phyloP scores from a whole-genome alignment of 2,329 filamentous ascomycete genomes.

The Fusarium tanahbumbuense region DNA sequence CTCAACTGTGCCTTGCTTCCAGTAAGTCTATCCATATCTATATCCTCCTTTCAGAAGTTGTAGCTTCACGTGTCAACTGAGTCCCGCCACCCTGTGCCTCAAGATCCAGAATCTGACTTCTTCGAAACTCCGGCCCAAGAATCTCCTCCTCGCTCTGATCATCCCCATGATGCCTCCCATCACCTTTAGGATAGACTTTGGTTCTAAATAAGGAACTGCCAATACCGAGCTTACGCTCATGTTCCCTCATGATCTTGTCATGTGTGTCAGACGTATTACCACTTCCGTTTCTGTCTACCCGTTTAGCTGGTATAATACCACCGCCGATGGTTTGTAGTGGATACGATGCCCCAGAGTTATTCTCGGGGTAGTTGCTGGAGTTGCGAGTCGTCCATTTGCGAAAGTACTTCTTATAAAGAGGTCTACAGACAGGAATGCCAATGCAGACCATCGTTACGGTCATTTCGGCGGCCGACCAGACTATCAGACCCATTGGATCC shows the following conservation, averaged over 20 bases:
- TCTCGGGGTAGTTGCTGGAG: slow-evolving; percentile 33
- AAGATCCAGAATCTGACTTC: slow-evolving; percentile 14
- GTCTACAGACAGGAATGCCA: slow-evolving; percentile 54
- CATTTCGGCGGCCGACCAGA: slow-evolving; percentile 55
- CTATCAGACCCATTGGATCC: slow-evolving; percentile 51
- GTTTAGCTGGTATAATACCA: slow-evolving; percentile 3
- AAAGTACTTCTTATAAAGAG: slow-evolving; percentile 49
- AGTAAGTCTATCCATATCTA: background rate
- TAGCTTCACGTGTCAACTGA: background rate
- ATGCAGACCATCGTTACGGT: slow-evolving; percentile 56
- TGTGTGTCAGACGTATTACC: background rate
- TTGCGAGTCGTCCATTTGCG: slow-evolving; percentile 40
- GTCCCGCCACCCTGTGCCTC: slow-evolving; percentile 1
- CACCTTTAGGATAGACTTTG: background rate
- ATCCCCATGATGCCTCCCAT: background rate
- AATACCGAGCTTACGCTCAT: slow-evolving; percentile 20
- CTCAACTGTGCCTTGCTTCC: background rate
- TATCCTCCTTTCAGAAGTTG: background rate
- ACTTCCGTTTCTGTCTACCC: background rate
- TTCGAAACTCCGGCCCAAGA: slow-evolving; percentile 31
- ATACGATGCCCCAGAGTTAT: slow-evolving; percentile 25
- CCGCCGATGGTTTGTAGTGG: slow-evolving; percentile 35
- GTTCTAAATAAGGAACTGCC: slow-evolving; percentile 11
- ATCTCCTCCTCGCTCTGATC: slow-evolving; percentile 42
- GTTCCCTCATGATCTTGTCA: slow-evolving; percentile 12